Evolutionary conservation across 108 stramenopile genomes (phyloP).

Genomic region (Cylindrotheca fusiformis): DNA sequence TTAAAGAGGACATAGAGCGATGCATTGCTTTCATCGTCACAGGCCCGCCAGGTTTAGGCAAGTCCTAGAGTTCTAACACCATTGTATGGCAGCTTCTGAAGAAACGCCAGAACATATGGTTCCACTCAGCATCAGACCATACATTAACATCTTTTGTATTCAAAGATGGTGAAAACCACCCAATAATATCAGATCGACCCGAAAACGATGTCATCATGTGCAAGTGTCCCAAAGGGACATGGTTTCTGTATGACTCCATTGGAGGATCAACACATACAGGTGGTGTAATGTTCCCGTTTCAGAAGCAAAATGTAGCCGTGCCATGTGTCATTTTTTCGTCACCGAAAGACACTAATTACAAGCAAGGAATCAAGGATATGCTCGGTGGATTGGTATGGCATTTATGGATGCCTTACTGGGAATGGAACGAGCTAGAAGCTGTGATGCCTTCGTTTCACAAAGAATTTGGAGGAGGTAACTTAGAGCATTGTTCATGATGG

Average conservation of each 20-base stretch:
- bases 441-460: constrained; percentile 4
- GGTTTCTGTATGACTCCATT: constrained; percentile 11
- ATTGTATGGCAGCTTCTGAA: too few species aligned
- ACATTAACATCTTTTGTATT: too few species aligned
- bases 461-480: constrained; percentile 2
- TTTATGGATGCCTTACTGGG: constrained; percentile 7
- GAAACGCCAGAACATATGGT: too few species aligned
- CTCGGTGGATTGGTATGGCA: background rate
- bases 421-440: background rate
- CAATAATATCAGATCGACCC: constrained; percentile 4
- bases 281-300: background rate
- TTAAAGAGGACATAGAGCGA: too few species aligned
- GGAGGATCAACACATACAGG: constrained; percentile 2
- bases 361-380: constrained; percentile 3
- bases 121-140: too few species aligned
- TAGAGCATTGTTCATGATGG: background rate
- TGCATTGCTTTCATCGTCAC: too few species aligned
- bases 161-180: too few species aligned
- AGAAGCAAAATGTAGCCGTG: background rate
- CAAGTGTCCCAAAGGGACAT: background rate
- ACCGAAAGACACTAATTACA: constrained; percentile 14
- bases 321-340: constrained; percentile 9
- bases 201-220: background rate
- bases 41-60: too few species aligned
- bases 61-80: too few species aligned